These are phyloP conservation scores for Hyaloperonospora brassicae DNA, from an alignment of 352 stramenopile species.

Conservation along the genomic window DNA sequence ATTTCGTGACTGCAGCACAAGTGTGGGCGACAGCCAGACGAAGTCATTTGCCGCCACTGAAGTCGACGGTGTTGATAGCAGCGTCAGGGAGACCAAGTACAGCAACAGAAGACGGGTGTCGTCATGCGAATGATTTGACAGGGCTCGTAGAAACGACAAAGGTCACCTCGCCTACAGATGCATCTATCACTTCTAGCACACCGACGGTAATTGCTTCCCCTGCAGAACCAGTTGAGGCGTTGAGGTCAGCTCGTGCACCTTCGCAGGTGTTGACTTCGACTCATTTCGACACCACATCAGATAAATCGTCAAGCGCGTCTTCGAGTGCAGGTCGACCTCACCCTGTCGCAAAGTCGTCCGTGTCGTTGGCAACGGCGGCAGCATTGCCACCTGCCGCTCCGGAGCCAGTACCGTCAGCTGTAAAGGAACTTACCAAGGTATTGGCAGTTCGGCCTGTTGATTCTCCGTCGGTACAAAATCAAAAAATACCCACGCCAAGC, in stretches of 20 bases:
- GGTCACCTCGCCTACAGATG: background rate
- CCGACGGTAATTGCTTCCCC: background rate
- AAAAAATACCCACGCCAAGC: conserved; percentile 1
- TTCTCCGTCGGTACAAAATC: background rate
- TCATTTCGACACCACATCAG: background rate
- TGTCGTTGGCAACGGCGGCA: background rate
- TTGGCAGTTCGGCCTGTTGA: background rate
- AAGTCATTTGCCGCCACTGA: conserved; percentile 13
- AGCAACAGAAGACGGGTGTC: background rate
- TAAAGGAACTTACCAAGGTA: background rate
- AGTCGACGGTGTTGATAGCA: conserved; percentile 7
- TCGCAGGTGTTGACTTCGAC: background rate
- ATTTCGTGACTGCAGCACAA: conserved; percentile 39
- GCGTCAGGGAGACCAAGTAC: background rate
- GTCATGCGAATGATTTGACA: conserved; percentile 5
- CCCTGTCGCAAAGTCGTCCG: background rate
- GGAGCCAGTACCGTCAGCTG: background rate
- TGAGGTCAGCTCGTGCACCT: background rate
- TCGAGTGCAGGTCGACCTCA: background rate
- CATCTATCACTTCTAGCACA: background rate
- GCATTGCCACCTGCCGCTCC: background rate
- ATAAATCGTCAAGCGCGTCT: background rate
- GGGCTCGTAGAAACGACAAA: conserved; percentile 5
- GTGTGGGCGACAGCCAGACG: conserved; percentile 36
- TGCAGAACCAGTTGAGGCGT: background rate